These are phyloP conservation scores for Leptographium wingfieldii DNA, from an alignment of 2,329 filamentous ascomycete species.

Conservation along the genomic window DNA sequence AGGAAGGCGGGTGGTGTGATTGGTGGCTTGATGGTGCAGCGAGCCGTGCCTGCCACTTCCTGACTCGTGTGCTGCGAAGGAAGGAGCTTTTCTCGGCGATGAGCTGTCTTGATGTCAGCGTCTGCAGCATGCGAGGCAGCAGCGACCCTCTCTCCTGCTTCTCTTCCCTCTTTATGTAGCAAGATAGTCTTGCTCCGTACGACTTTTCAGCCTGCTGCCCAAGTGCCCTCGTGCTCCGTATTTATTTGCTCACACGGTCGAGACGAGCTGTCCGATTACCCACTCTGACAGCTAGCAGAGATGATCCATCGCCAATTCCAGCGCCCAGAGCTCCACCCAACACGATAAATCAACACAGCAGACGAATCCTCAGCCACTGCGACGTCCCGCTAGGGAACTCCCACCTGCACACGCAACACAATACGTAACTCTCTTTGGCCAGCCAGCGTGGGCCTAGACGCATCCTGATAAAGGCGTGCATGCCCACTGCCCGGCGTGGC, in stretches of 20 bases:
- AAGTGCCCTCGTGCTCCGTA: no score
- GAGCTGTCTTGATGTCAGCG: no score
- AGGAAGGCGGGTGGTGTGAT: background rate
- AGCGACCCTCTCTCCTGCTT: no score
- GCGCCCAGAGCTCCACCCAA: background rate
- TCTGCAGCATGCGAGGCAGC: no score
- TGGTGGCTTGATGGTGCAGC: background rate
- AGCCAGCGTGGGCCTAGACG: background rate
- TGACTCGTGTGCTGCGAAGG: background rate
- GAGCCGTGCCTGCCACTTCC: no score
- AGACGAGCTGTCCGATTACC: background rate
- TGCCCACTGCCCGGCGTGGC: background rate
- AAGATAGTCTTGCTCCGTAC: no score
- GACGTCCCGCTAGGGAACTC: background rate
- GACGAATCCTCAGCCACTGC: background rate
- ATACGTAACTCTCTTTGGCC: background rate
- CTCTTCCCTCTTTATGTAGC: no score
- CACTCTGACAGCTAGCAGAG: background rate
- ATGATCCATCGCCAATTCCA: no score
- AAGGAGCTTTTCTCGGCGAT: no score
- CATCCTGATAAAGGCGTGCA: background rate
- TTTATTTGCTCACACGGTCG: no score
- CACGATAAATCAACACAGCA: background rate
- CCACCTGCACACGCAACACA: slow-evolving; percentile 1
- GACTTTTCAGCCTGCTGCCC: no score